These are phyloP conservation scores for Pyricularia pennisetigena DNA, from an alignment of 2,329 filamentous ascomycete genomes.

Conservation along the genomic window DNA sequence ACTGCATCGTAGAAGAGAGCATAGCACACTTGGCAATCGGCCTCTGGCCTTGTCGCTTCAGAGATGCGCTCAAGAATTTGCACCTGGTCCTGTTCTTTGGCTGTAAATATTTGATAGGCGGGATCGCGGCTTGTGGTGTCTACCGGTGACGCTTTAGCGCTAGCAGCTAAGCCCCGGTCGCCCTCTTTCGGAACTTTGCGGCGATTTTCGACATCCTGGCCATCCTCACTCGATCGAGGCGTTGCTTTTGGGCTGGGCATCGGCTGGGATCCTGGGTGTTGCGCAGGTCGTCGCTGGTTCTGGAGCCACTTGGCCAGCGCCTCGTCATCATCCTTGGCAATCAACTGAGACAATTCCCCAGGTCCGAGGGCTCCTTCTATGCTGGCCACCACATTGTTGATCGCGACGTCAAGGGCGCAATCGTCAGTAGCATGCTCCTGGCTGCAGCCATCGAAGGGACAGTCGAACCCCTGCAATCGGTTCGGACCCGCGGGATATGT, in stretches of 20 bases:
- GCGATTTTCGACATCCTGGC: conserved; percentile 23
- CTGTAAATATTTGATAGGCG: not conserved
- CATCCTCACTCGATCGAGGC: conserved; percentile 29
- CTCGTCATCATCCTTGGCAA: conserved; percentile 20
- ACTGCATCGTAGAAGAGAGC: conserved; percentile 70
- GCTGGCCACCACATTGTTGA: conserved; percentile 60
- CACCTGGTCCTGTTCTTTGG: not conserved
- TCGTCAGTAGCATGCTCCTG: conserved; percentile 68
- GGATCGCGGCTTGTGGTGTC: not conserved
- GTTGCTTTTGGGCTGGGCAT: conserved; percentile 24
- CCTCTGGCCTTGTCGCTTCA: conserved; percentile 53
- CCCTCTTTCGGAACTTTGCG: conserved; percentile 43
- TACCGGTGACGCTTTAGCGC: not conserved
- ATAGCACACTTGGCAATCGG: conserved; percentile 88
- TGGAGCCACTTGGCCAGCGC: not conserved
- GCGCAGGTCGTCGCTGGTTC: not conserved
- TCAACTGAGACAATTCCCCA: conserved; percentile 22
- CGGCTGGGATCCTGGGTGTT: conserved; percentile 17
- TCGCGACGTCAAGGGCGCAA: conserved; percentile 65
- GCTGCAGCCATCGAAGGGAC: conserved; percentile 57
- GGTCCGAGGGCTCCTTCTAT: conserved; percentile 43
- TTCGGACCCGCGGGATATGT: conserved; percentile 65
- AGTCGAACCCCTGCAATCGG: conserved; percentile 61
- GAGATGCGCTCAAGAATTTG: conserved; percentile 29
- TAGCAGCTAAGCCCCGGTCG: conserved; percentile 15